Evolutionary conservation across 2,329 filamentous ascomycete species (phyloP).

Genomic region (Arthrobotrys megalospora): DNA sequence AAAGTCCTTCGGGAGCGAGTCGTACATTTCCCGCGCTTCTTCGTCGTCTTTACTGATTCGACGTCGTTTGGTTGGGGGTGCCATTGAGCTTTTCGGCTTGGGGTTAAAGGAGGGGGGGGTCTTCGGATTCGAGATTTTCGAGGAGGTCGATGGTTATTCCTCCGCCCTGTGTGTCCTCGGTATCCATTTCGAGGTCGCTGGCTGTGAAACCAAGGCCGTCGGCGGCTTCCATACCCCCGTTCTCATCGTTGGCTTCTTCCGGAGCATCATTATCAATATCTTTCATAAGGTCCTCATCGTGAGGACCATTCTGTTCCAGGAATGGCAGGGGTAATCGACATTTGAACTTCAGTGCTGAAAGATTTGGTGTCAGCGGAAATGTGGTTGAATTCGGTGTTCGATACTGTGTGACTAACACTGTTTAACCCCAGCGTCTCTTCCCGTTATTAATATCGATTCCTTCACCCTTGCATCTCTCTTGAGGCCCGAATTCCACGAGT

Average conservation of each 20-base stretch:
- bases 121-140: slow-evolving; percentile 24
- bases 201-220: slow-evolving; percentile 24
- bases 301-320: slow-evolving; percentile 50
- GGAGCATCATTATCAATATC: slow-evolving; percentile 8
- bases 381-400: neutral
- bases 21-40: neutral
- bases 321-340: slow-evolving; percentile 35
- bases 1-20: slow-evolving; percentile 41
- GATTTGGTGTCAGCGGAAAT: neutral
- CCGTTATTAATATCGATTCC: slow-evolving; percentile 41
- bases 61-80: slow-evolving; percentile 39
- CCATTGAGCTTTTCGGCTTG: neutral
- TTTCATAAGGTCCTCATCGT: slow-evolving; percentile 41
- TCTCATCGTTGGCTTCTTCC: neutral
- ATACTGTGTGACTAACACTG: slow-evolving; percentile 31
- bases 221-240: too few species aligned
- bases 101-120: neutral
- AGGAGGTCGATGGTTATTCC: slow-evolving; percentile 35
- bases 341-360: slow-evolving; percentile 41
- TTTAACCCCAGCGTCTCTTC: slow-evolving; percentile 40
- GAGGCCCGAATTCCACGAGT: neutral
- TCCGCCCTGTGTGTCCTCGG: slow-evolving; percentile 22
- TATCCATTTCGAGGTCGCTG: slow-evolving; percentile 41
- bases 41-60: slow-evolving; percentile 14
- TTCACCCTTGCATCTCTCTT: slow-evolving; percentile 26